phyloP scores from a whole-genome alignment of 441 rosid species.

The Erysimum cheiri region DNA sequence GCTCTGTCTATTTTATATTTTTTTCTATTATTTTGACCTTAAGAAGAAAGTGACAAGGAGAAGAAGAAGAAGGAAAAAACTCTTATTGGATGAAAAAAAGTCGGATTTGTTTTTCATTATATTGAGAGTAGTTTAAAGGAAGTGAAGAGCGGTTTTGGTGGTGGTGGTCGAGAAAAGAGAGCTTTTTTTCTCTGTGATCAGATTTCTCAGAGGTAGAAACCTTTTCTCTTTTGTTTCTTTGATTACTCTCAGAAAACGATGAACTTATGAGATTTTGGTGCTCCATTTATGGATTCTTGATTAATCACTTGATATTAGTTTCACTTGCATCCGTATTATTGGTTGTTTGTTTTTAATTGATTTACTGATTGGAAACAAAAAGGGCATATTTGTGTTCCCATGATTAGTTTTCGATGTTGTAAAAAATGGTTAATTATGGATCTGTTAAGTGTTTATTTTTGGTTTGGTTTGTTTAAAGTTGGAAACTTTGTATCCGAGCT shows the following conservation, averaged over 20 bases:
- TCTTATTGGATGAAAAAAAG: constrained; percentile 17
- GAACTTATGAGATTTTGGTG: constrained; percentile 40
- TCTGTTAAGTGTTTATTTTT: constrained; percentile 48
- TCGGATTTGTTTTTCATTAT: constrained; percentile 28
- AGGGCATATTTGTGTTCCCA: constrained; percentile 12
- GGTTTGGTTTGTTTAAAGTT: constrained; percentile 46
- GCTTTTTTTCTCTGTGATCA: constrained; percentile 31
- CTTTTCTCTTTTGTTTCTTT: constrained; percentile 33
- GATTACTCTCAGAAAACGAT: constrained; percentile 39
- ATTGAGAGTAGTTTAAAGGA: constrained; percentile 36
- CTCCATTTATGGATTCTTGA: constrained; percentile 27
- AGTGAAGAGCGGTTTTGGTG: constrained; percentile 44
- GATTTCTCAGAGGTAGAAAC: constrained; percentile 30
- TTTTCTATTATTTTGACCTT: constrained; percentile 47
- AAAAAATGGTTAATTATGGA: constrained; percentile 41
- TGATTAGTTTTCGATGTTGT: constrained; percentile 39
- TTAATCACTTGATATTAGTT: constrained; percentile 3
- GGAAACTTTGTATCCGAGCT: constrained; percentile 38
- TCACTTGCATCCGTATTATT: constrained; percentile 3
- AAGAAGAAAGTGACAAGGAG: constrained; percentile 35
- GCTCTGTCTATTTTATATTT: constrained; percentile 19
- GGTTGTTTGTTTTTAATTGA: constrained; percentile 19
- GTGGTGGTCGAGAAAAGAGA: constrained; percentile 42
- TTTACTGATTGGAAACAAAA: constrained; percentile 20
- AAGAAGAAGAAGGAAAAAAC: constrained; percentile 12